Evolutionary conservation across 2,329 filamentous ascomycete genomes (phyloP).

Genomic region (Botryotinia convoluta): DNA sequence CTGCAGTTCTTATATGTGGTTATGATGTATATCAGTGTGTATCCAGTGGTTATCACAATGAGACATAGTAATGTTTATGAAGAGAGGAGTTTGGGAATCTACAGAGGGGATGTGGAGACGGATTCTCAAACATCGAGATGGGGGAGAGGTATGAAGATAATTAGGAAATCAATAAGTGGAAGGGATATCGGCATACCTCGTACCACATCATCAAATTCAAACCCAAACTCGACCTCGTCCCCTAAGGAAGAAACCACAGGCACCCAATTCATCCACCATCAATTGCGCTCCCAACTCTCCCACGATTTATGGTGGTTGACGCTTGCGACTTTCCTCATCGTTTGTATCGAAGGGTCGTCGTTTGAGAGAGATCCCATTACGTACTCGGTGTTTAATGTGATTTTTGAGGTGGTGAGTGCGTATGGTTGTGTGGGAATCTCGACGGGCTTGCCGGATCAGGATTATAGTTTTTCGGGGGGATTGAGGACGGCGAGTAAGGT

Average conservation of each 20-base stretch:
- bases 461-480: constrained; percentile 54
- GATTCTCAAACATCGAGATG: constrained; percentile 5
- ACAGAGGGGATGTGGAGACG: constrained; percentile 37
- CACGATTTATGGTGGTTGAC: constrained; percentile 68
- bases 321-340: constrained; percentile 58
- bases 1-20: constrained; percentile 53
- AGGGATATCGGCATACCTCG: constrained; percentile 13
- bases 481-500: constrained; percentile 57
- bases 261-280: constrained; percentile 37
- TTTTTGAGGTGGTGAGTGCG: constrained; percentile 56
- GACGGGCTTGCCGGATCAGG: constrained; percentile 52
- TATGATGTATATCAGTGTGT: constrained; percentile 66
- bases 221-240: not conserved
- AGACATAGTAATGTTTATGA: constrained; percentile 71
- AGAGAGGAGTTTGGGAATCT: constrained; percentile 63
- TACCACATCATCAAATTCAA: not conserved
- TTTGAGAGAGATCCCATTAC: constrained; percentile 50
- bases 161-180: not conserved
- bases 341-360: constrained; percentile 56
- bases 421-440: constrained; percentile 63
- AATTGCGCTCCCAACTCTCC: constrained; percentile 62
- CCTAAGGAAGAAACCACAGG: not conserved
- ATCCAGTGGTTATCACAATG: constrained; percentile 61
- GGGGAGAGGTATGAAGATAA: constrained; percentile 14
- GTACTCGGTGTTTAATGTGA: constrained; percentile 59